Conservation (phyloP, 1,284 basidiomycete genomes). For the Leccinum insolens region DNA sequence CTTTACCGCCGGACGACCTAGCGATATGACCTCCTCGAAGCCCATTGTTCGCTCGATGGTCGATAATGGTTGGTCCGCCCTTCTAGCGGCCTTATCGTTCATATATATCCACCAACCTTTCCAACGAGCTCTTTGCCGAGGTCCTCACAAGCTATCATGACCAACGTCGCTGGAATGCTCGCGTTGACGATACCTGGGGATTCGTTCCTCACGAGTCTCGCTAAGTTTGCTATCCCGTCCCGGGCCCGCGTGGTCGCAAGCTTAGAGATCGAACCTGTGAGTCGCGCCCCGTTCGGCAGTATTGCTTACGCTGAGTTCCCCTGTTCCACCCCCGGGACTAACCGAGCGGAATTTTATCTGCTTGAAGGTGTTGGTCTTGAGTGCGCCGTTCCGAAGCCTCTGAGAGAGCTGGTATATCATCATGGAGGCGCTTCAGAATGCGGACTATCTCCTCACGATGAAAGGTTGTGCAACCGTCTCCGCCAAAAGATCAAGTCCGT, state of each 20-base stretch:
- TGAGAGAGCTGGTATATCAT: slow-evolving; percentile 91
- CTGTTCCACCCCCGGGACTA: slow-evolving; percentile 58
- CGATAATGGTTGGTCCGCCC: too few relatives aligned
- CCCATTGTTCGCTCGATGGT: too few relatives aligned
- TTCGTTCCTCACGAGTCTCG: slow-evolving; percentile 86
- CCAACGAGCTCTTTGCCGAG: too few relatives aligned
- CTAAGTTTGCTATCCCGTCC: slow-evolving; percentile 85
- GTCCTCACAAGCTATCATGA: slow-evolving; percentile 44
- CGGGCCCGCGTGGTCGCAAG: slow-evolving; percentile 77
- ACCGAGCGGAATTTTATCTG: slow-evolving; percentile 91
- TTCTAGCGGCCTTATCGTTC: too few relatives aligned
- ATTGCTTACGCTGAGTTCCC: slow-evolving; percentile 45
- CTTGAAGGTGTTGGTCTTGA: slow-evolving; percentile 79
- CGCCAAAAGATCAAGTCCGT: slow-evolving; percentile 39
- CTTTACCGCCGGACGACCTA: too few relatives aligned
- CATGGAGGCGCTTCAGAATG: slow-evolving; percentile 89
- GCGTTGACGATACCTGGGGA: slow-evolving; percentile 85
- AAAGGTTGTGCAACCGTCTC: slow-evolving; percentile 43
- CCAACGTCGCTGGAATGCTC: slow-evolving; percentile 87
- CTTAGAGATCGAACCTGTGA: slow-evolving; percentile 70
- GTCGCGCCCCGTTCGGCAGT: slow-evolving; percentile 56
- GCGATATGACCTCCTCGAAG: too few relatives aligned
- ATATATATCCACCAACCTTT: too few relatives aligned
- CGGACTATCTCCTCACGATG: slow-evolving; percentile 83
- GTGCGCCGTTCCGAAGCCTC: slow-evolving; percentile 79